Evolutionary conservation across 2,329 filamentous ascomycete species (phyloP), one percentile per base, ranked within the genome.

Genomic region (Exophiala phaeomuriformis): DNA sequence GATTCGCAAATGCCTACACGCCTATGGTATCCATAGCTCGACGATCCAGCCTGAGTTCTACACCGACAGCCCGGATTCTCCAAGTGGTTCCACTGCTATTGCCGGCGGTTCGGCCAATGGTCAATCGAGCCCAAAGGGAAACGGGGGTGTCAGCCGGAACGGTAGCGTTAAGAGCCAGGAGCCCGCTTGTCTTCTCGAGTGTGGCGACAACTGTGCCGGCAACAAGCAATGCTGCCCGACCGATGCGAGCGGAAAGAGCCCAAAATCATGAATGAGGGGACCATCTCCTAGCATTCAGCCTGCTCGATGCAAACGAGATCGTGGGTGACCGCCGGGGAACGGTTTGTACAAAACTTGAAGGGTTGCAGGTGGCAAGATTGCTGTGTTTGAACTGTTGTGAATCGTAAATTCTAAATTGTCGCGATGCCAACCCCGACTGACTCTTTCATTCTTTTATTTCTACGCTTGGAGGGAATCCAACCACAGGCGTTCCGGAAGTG

Each of bases 1-100:
- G 52, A 87, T 94, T 12, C 81, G 90, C 45, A 84, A 84, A 65
- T 98, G 93, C 65, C 82, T 98, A 2, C 93, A 98, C 69, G 90
- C 83, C 35, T 96, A 95, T 64, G 91, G 93, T 52, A 97, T 98
- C 61, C 93, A 98, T 74, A 94, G 88, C 36, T 91, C 90, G 35
- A 98, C 93, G 8, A 97, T 98, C 63, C 93, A 98, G 71, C 93
- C 93, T 4, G 93, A 98, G 69, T 98, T 76, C 45, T 62, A 27
- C 12, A 49, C 49, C 35, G 45, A 33, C 6, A 33, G 35, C 3
- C 44, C 31, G 5, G 50, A 57, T 51, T 42, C 59, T 42, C 52
- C 41, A 6, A 44, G 44, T 3, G 51, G 47, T 5, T 32, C 52
- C 8, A 37, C 45, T n/a, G 57, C 53, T n/a, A 49, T 51, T 40